Evolutionary conservation across 2,329 filamentous ascomycete genomes (phyloP).

Genomic region (Ceratocystis colombiana): DNA sequence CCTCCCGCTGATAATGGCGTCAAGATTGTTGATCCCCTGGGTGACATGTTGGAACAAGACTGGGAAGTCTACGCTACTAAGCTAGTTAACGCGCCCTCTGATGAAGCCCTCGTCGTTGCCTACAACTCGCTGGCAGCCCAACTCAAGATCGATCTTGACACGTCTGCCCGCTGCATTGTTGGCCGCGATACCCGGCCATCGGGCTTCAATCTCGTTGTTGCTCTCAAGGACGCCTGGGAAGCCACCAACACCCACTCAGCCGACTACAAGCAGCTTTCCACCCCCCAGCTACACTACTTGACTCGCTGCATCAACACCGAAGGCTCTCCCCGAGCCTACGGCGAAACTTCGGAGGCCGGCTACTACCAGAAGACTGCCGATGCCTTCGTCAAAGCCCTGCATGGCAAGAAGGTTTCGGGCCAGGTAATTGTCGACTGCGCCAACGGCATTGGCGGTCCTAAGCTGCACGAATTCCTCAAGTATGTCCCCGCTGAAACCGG

Average conservation of each 20-base stretch:
- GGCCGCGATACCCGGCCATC: constrained; percentile 90
- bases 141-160: constrained; percentile 62
- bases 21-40: constrained; percentile 94
- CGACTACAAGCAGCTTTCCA: constrained; percentile 87
- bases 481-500: constrained; percentile 60
- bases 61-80: constrained; percentile 86
- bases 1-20: constrained; percentile 82
- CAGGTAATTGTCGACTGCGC: constrained; percentile 82
- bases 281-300: constrained; percentile 95
- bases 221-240: constrained; percentile 68
- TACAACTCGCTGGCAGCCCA: constrained; percentile 67
- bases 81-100: constrained; percentile 72
- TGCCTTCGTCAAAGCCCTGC: constrained; percentile 76
- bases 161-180: constrained; percentile 71
- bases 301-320: constrained; percentile 91
- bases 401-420: constrained; percentile 62
- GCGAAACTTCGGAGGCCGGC: constrained; percentile 75
- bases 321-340: constrained; percentile 77
- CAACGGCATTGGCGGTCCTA: constrained; percentile 91
- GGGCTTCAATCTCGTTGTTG: constrained; percentile 68
- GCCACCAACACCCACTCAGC: constrained; percentile 63
- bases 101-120: constrained; percentile 62
- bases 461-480: constrained; percentile 77
- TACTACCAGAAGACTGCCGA: constrained; percentile 88
- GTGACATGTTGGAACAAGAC: constrained; percentile 92